A percentile compares a stretch with the other conserved stretches of the same genome.
phyloP scores from a whole-genome alignment of 805 yeast species.

The Sugiyamaella lignohabitans region DNA sequence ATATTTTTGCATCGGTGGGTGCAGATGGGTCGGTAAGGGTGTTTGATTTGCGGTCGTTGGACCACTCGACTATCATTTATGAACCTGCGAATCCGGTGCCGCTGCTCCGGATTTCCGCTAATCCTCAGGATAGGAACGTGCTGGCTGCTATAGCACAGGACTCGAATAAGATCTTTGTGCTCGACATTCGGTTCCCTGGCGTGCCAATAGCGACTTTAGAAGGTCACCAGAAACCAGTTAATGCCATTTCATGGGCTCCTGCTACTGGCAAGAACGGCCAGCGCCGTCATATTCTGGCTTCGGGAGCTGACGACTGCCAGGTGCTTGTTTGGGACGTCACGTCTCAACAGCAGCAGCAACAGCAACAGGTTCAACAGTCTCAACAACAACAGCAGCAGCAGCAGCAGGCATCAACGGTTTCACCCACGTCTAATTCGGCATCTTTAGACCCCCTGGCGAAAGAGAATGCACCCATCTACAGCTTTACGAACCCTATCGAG shows the following conservation, averaged over 20 bases:
- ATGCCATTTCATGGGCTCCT: slow-evolving; percentile 83
- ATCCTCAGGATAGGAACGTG: slow-evolving; percentile 72
- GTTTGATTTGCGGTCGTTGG: slow-evolving; percentile 81
- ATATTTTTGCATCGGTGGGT: slow-evolving; percentile 86
- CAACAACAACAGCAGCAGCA: neutral
- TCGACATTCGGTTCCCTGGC: slow-evolving; percentile 88
- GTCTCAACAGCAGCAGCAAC: neutral
- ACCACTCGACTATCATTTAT: slow-evolving; percentile 90
- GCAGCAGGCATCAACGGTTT: neutral
- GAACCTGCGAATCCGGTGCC: slow-evolving; percentile 55
- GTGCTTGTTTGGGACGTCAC: slow-evolving; percentile 54
- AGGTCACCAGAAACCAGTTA: slow-evolving; percentile 63
- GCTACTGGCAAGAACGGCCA: slow-evolving; percentile 6
- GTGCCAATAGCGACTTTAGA: slow-evolving; percentile 63
- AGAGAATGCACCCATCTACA: slow-evolving; percentile 28
- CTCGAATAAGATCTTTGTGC: slow-evolving; percentile 55
- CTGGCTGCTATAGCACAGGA: slow-evolving; percentile 76
- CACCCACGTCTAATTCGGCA: slow-evolving; percentile 4
- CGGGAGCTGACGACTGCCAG: slow-evolving; percentile 58
- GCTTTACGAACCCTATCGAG: slow-evolving; percentile 60
- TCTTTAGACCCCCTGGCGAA: slow-evolving; percentile 12
- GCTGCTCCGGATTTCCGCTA: slow-evolving; percentile 67
- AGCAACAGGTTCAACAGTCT: neutral
- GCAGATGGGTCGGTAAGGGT: slow-evolving; percentile 93
- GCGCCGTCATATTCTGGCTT: slow-evolving; percentile 56